Evolutionary conservation across 139 green algal species (phyloP).

Genomic region (Mesotaenium endlicherianum): DNA sequence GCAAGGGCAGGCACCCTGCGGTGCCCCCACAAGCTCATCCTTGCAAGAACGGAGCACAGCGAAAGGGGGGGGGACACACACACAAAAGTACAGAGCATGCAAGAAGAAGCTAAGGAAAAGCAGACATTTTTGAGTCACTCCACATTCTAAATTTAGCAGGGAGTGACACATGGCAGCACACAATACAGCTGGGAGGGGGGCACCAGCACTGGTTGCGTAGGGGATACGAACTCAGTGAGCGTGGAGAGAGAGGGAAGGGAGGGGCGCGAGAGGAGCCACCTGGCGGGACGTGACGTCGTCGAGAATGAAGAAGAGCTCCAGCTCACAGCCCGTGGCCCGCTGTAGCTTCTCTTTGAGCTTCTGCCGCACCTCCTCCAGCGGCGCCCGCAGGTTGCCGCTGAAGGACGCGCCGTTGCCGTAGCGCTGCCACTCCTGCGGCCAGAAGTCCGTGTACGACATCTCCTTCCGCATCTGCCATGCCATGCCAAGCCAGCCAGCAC

Average conservation of each 20-base stretch:
- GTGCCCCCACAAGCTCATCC: too few relatives aligned
- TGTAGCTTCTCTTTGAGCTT: constrained; percentile 22
- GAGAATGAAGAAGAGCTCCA: constrained; percentile 21
- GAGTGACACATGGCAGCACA: background rate
- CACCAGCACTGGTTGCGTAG: too few relatives aligned
- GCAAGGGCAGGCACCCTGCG: too few relatives aligned
- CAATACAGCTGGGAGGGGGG: too few relatives aligned
- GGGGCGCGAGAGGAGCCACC: too few relatives aligned
- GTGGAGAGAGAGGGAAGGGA: background rate
- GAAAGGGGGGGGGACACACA: too few relatives aligned
- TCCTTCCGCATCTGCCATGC: constrained; percentile 26
- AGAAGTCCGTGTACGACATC: constrained; percentile 46
- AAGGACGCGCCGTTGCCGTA: constrained; percentile 40
- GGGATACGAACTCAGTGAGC: too few relatives aligned
- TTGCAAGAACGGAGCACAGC: too few relatives aligned
- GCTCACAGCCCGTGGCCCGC: background rate
- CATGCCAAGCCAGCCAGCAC: too few relatives aligned
- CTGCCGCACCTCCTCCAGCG: background rate
- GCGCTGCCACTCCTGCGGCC: constrained; percentile 4
- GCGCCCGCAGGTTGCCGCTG: constrained; percentile 37
- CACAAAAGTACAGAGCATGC: too few relatives aligned
- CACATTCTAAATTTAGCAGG: background rate
- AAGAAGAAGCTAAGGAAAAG: too few relatives aligned
- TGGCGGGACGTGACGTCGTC: constrained; percentile 33
- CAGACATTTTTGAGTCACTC: too few relatives aligned